phyloP scores from a whole-genome alignment of 768 basidiomycete species.

The Obba rivulosa region DNA sequence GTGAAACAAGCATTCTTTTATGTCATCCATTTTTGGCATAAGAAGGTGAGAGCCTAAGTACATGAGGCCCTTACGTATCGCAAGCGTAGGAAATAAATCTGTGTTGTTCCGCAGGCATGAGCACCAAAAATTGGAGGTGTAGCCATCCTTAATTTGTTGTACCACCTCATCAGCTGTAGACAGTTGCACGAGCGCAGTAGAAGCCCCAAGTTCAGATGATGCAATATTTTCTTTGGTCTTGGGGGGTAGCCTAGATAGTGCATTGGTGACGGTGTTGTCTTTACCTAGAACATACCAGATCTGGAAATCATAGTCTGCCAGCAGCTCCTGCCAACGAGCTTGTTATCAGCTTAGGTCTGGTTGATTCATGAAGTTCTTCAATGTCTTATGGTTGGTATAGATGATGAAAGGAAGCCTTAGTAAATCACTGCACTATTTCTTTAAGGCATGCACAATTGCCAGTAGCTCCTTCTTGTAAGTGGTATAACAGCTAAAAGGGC shows the following conservation, averaged over 20 bases:
- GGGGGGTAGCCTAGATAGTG: slow-evolving; percentile 28
- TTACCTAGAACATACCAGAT: slow-evolving; percentile 33
- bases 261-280: slow-evolving; percentile 35
- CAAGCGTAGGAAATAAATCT: too few species aligned
- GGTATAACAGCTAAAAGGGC: slow-evolving; percentile 32
- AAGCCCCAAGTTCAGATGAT: too few species aligned
- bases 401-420: slow-evolving; percentile 21
- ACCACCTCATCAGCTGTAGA: slow-evolving; percentile 2
- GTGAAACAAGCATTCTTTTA: slow-evolving; percentile 10
- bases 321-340: slow-evolving; percentile 32
- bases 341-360: slow-evolving; percentile 29
- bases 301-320: slow-evolving; percentile 29
- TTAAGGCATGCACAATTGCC: slow-evolving; percentile 28
- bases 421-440: slow-evolving; percentile 19
- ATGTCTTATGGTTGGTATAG: slow-evolving; percentile 33
- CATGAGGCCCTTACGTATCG: slow-evolving; percentile 9
- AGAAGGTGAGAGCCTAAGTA: slow-evolving; percentile 16
- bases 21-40: slow-evolving; percentile 10
- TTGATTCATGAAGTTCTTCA: slow-evolving; percentile 29
- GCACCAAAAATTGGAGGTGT: slow-evolving; percentile 7
- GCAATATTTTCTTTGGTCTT: too few species aligned
- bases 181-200: not conserved
- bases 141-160: not conserved
- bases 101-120: too few species aligned
- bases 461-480: slow-evolving; percentile 35